Base-by-base conservation (phyloP, 805 yeast species). In the Saturnispora zaruensis region DNA sequence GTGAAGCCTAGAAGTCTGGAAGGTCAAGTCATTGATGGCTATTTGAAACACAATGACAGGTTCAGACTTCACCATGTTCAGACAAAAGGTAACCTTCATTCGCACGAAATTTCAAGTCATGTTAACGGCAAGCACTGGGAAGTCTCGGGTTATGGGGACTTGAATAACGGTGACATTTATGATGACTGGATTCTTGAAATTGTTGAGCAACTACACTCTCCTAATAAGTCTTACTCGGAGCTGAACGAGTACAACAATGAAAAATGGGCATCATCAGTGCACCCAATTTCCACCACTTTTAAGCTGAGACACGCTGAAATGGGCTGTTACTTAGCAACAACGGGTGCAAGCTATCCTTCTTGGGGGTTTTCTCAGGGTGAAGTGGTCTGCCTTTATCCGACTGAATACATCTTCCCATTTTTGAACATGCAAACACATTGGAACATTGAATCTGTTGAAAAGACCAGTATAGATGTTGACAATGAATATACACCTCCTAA, bases 311-410 rank as follows among this genome's bases (percentile, higher is more conserved):
- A 82, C 66, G 73, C 73, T 55, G 78, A 65, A 8, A 65, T 88
- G 60, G 84, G 85, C 40, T 95, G 97, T 66, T 90, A 89, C 66
- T 71, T 93, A 62, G 86, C 90, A 56, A 86, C 91, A 13, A 76
- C 93, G 9, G 97, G 96, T 42, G 69, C 72, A 56, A 65, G 78
- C 23, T 81, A 90, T 62, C 99, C 99, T 18, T 81, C 80, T 16
- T 93, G 99, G 99, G 99, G 99, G 20, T 93, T 91, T 77, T 79
- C 88, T 64, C 99, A 93, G 73, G 96, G 96, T 55, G 95, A 86
- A 66, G 87, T 86, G 40, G 77, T 81, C 6, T 86, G 95, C 66
- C 78, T 78, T 55, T 61, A 70, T 6, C 65, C 77, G 0, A 55
- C 65, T 9, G 70, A 71, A 48, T 41, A 49, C 14, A 16, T 56